These are phyloP conservation scores for Perkinsus marinus DNA, from an alignment of 169 alveolate species.

Conservation along the genomic window DNA sequence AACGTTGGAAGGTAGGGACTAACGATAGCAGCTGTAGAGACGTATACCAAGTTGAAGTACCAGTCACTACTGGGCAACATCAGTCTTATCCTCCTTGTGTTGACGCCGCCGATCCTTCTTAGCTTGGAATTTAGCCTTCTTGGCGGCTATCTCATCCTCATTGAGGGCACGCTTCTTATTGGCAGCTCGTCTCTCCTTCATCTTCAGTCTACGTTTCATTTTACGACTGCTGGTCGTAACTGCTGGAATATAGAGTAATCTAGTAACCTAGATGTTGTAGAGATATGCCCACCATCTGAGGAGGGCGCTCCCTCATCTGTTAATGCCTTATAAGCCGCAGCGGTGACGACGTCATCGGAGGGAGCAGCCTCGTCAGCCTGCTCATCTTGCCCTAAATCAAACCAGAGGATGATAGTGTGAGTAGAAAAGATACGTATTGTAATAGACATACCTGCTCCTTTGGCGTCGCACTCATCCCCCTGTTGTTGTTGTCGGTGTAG, in stretches of 20 bases:
- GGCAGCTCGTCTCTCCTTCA: neutral
- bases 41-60: neutral
- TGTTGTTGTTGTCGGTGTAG: neutral
- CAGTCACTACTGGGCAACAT: neutral
- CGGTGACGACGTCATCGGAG: neutral
- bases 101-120: neutral
- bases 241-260: neutral
- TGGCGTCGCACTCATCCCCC: neutral
- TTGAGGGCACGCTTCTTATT: neutral
- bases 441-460: neutral
- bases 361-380: neutral
- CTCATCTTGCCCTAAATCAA: neutral
- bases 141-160: neutral
- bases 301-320: neutral
- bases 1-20: too few species aligned
- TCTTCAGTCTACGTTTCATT: neutral
- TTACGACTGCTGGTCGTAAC: neutral
- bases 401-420: too few species aligned
- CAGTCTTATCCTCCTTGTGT: neutral
- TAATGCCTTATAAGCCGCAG: neutral
- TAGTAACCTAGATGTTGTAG: neutral
- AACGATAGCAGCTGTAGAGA: too few species aligned
- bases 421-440: too few species aligned
- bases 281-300: neutral
- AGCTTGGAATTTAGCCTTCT: neutral